These are phyloP conservation scores for Lachancea cidri DNA, from an alignment of 805 yeast species.

Conservation along the genomic window DNA sequence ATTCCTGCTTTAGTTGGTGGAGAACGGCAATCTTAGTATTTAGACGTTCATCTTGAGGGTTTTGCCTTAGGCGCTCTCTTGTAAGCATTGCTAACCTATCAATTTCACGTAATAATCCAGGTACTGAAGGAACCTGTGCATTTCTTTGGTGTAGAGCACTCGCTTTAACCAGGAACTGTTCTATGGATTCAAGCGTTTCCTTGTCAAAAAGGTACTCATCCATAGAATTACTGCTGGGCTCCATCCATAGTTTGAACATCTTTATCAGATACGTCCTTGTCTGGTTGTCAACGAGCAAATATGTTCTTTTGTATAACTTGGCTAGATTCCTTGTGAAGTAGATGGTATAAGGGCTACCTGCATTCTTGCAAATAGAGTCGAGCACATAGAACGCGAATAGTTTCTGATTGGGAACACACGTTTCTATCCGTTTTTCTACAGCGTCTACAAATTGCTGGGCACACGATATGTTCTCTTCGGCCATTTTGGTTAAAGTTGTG, in stretches of 20 bases:
- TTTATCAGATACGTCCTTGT: conserved; percentile 68
- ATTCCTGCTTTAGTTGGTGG: conserved; percentile 32
- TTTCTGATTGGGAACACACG: conserved; percentile 78
- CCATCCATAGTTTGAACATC: conserved; percentile 85
- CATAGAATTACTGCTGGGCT: conserved; percentile 40
- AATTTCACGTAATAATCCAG: conserved; percentile 31
- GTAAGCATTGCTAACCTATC: conserved; percentile 34
- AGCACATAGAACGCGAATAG: conserved; percentile 76
- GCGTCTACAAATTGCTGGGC: conserved; percentile 77
- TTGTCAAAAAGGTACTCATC: conserved; percentile 62
- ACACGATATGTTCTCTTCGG: conserved; percentile 73
- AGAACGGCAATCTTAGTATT: conserved; percentile 32
- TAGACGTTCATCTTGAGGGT: conserved; percentile 32
- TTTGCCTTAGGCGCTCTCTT: conserved; percentile 27
- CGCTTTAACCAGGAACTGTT: conserved; percentile 61
- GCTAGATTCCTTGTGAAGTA: conserved; percentile 61
- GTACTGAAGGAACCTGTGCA: conserved; percentile 19
- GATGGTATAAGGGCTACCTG: conserved; percentile 86
- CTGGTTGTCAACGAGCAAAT: conserved; percentile 71
- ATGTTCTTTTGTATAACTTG: conserved; percentile 68
- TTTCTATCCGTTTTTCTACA: conserved; percentile 66
- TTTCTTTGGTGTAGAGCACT: conserved; percentile 41
- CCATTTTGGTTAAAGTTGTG: conserved; percentile 74
- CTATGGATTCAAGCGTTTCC: conserved; percentile 66
- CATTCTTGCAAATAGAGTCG: conserved; percentile 87